Conservation (phyloP, 75 land plant genomes). For the Gnetum montanum region DNA sequence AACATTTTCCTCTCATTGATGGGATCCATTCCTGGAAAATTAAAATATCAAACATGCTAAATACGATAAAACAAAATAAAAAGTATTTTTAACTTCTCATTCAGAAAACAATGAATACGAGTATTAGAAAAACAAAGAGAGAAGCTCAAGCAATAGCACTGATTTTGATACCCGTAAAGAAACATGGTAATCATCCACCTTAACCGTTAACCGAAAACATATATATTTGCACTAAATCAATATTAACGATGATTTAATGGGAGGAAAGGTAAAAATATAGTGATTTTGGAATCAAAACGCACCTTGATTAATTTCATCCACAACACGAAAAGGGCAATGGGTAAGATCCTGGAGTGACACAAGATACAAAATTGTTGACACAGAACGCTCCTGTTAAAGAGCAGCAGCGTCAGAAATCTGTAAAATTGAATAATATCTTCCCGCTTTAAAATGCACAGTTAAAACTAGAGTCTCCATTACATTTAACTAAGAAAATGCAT, state of each 20-base stretch:
- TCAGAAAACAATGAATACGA: background rate
- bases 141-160: background rate
- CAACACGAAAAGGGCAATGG: conserved; percentile 97
- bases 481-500: conserved; percentile 8
- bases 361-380: conserved; percentile 93
- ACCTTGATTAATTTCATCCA: conserved; percentile 99
- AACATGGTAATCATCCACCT: background rate
- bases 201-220: background rate
- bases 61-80: background rate
- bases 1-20: conserved; percentile 98
- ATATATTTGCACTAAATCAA: background rate
- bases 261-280: background rate
- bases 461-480: no score
- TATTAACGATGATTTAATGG: background rate
- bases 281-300: background rate
- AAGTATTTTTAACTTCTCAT: background rate
- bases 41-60: background rate
- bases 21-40: conserved; percentile 86
- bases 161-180: background rate
- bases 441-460: no score
- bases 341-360: conserved; percentile 98
- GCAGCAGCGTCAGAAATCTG: background rate
- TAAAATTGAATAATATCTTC: no score
- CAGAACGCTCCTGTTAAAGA: conserved; percentile 79
- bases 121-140: background rate